Percentiles rank a stretch among this genome's conserved stretches.
These are phyloP conservation scores for Pseudogymnoascus pannorum DNA, from an alignment of 2,329 filamentous ascomycete species.

Conservation along the genomic window DNA sequence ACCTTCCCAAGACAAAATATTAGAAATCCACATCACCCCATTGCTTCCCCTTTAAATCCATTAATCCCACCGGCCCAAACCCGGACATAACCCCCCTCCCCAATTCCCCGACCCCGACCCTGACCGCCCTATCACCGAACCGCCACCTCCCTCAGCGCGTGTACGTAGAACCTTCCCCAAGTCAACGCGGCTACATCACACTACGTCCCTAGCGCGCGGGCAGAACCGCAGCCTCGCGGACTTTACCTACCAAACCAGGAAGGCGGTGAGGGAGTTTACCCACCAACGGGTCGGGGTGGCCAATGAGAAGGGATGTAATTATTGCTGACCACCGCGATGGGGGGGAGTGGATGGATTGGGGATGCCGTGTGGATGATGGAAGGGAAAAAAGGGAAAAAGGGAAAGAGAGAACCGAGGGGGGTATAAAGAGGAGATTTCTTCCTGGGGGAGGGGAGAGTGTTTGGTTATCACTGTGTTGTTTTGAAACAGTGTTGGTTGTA, in stretches of 20 bases:
- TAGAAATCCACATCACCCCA: neutral
- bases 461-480: neutral
- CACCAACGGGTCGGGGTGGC: neutral
- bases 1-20: neutral
- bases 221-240: neutral
- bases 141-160: neutral
- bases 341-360: neutral
- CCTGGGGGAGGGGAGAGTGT: neutral
- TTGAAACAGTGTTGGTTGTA: neutral
- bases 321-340: constrained; percentile 7
- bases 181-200: neutral
- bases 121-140: neutral
- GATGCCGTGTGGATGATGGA: neutral
- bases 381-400: neutral
- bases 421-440: neutral
- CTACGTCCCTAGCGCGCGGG: neutral
- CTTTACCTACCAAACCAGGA: neutral
- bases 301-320: constrained; percentile 1
- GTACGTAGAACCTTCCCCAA: too few species aligned
- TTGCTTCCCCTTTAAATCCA: neutral
- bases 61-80: neutral
- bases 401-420: too few species aligned
- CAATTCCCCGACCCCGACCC: neutral
- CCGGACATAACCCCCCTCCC: neutral
- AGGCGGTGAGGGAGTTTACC: neutral